Evolutionary conservation across 2,329 filamentous ascomycete species (phyloP).

Genomic region (Cytospora leucostoma): DNA sequence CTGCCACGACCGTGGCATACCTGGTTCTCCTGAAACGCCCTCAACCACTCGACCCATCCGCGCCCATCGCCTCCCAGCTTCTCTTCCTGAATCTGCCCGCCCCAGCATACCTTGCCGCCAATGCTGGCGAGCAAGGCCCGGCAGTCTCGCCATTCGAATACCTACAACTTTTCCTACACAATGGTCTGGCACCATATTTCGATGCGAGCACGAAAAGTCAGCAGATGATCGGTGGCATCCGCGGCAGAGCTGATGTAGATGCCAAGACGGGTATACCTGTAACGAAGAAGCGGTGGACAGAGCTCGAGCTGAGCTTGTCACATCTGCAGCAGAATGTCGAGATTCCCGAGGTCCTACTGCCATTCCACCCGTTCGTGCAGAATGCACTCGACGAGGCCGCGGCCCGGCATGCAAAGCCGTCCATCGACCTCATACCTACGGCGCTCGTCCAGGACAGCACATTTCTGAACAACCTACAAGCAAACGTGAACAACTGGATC

Average conservation of each 20-base stretch:
- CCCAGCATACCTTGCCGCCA: conserved; percentile 67
- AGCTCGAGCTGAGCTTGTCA: conserved; percentile 84
- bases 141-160: conserved; percentile 86
- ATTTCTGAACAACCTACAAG: conserved; percentile 91
- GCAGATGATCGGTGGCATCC: conserved; percentile 64
- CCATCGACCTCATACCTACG: conserved; percentile 75
- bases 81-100: conserved; percentile 92
- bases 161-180: conserved; percentile 87
- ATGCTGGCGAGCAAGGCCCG: conserved; percentile 69
- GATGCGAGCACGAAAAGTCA: conserved; percentile 91
- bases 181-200: conserved; percentile 92
- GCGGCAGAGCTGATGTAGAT: conserved; percentile 80
- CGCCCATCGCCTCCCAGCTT: conserved; percentile 84
- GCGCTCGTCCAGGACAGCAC: conserved; percentile 82
- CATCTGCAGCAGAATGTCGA: conserved; percentile 98
- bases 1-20: conserved; percentile 78
- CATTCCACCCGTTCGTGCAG: conserved; percentile 87
- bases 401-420: conserved; percentile 65
- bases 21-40: conserved; percentile 90
- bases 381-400: conserved; percentile 78
- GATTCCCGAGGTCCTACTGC: conserved; percentile 87
- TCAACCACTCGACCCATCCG: conserved; percentile 78
- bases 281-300: conserved; percentile 96
- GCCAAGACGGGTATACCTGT: conserved; percentile 92
- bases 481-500: conserved; percentile 96